A percentile compares a stretch with the other conserved stretches of the same genome.
Evolutionary conservation across 1,284 basidiomycete species (phyloP).

Genomic region (Ceratobasidium sp.): DNA sequence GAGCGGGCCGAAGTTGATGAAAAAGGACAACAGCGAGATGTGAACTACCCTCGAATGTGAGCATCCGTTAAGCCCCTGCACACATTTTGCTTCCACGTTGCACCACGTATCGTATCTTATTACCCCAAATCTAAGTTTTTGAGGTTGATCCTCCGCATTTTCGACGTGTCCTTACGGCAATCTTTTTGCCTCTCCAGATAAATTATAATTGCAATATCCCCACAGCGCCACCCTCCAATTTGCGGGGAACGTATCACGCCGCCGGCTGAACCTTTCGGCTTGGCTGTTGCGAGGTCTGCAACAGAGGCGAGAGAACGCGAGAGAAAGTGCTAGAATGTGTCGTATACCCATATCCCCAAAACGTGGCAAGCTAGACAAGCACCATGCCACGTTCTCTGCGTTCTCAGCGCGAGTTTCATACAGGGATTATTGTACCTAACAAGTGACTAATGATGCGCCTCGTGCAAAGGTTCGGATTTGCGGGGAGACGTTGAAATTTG

Average conservation of each 20-base stretch:
- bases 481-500: not conserved
- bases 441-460: slow-evolving; percentile 5
- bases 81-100: no score
- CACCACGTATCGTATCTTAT: not conserved
- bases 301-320: not conserved
- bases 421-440: slow-evolving; percentile 13
- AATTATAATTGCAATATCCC: no score
- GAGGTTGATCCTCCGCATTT: not conserved
- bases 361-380: slow-evolving; percentile 5
- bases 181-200: slow-evolving; percentile 5
- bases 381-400: not conserved
- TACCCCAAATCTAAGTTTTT: not conserved
- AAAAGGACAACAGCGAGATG: slow-evolving; percentile 33
- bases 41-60: slow-evolving; percentile 4
- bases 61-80: no score
- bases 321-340: slow-evolving; percentile 15
- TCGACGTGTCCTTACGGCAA: not conserved
- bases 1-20: slow-evolving; percentile 24
- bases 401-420: slow-evolving; percentile 8
- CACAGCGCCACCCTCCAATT: not conserved
- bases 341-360: not conserved
- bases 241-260: not conserved
- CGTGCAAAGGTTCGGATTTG: slow-evolving; percentile 2
- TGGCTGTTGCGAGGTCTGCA: not conserved
- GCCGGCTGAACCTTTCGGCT: not conserved